Conservation (phyloP, 257 asterid species). For the Ilex asprella region DNA sequence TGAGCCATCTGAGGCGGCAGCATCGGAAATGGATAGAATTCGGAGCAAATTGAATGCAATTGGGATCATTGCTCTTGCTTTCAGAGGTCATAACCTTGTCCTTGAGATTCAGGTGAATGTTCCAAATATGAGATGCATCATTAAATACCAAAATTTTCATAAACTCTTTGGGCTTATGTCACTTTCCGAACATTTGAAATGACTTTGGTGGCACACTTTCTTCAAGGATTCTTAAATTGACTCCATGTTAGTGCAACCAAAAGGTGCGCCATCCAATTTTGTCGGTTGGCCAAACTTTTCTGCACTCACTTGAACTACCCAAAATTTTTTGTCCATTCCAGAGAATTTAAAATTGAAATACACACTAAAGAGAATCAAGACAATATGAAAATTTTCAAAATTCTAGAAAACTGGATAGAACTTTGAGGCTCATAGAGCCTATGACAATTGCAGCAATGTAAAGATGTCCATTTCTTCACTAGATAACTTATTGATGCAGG, state of each 20-base stretch:
- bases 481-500: conserved; percentile 24
- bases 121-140: too few species aligned
- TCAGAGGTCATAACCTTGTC: conserved; percentile 74
- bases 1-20: neutral
- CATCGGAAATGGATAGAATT: conserved; percentile 10
- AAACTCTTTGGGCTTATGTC: too few species aligned
- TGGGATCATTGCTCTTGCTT: conserved; percentile 41
- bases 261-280: too few species aligned
- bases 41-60: conserved; percentile 40
- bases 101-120: conserved; percentile 58
- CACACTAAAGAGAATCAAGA: neutral
- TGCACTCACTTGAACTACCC: too few species aligned
- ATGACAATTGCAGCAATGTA: neutral
- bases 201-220: too few species aligned
- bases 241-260: too few species aligned
- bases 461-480: neutral
- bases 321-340: neutral
- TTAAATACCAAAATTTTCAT: too few species aligned
- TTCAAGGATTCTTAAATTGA: too few species aligned
- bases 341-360: neutral
- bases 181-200: too few species aligned
- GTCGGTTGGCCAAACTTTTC: too few species aligned
- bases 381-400: too few species aligned
- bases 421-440: neutral
- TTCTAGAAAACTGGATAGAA: neutral